Conservation (phyloP, 257 asterid genomes). For the Lantana camara region DNA sequence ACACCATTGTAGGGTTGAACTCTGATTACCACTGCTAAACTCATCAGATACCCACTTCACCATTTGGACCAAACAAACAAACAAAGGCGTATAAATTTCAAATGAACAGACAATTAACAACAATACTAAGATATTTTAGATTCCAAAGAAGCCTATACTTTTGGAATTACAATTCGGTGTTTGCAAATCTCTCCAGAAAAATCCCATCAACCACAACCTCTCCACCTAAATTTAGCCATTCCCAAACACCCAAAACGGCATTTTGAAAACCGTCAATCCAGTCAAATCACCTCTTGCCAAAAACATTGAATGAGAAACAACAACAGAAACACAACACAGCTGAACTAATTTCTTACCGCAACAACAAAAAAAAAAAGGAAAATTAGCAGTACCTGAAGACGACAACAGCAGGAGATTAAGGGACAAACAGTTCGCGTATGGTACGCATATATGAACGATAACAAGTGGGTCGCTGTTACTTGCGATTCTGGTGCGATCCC, state of each 20-base stretch:
- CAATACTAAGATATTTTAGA: constrained; percentile 15
- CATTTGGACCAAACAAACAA: constrained; percentile 15
- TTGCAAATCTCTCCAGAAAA: constrained; percentile 26
- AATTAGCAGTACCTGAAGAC: constrained; percentile 35
- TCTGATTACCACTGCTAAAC: constrained; percentile 1
- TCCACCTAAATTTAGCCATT: constrained; percentile 1
- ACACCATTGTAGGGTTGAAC: constrained; percentile 10
- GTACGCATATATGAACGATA: not conserved
- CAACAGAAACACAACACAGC: not conserved
- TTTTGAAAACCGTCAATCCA: constrained; percentile 16
- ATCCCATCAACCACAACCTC: constrained; percentile 9
- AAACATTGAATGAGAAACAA: constrained; percentile 17
- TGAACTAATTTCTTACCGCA: not conserved
- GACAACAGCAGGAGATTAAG: constrained; percentile 39
- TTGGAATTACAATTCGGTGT: constrained; percentile 3
- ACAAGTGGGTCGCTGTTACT: constrained; percentile 35
- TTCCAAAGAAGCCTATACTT: not conserved
- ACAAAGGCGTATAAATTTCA: not conserved
- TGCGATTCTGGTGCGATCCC: constrained; percentile 59
- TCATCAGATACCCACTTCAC: constrained; percentile 20
- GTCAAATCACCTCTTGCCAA: constrained; percentile 27
- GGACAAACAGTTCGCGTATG: constrained; percentile 18
- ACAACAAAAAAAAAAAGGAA: constrained; percentile 10
- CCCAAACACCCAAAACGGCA: constrained; percentile 19
- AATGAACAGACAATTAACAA: not conserved